Conservation (phyloP, 2,329 filamentous ascomycete species). For the Piedraia hortae region DNA sequence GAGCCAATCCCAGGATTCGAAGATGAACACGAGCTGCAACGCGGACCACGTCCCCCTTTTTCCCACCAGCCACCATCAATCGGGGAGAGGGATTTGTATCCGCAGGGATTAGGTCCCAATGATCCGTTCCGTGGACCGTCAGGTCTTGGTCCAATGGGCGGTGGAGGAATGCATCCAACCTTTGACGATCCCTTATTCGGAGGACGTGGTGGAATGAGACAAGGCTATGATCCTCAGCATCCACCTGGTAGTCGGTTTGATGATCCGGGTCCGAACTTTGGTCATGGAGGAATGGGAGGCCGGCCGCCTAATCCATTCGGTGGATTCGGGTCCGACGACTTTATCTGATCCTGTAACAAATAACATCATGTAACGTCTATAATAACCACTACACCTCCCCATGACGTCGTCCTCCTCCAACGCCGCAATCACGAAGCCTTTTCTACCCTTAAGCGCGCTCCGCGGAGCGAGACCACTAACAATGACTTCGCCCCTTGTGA, state of each 20-base stretch:
- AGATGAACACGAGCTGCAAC: conserved; percentile 64
- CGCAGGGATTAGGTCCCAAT: conserved; percentile 56
- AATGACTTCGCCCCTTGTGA: conserved; percentile 4
- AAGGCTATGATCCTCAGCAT: conserved; percentile 37
- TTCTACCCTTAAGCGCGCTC: no score
- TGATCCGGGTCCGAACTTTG: conserved; percentile 36
- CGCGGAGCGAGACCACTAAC: no score
- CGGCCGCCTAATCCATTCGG: conserved; percentile 30
- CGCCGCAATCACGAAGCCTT: no score
- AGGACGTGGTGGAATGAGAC: conserved; percentile 19
- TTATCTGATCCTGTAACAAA: conserved; percentile 17
- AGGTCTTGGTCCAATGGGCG: conserved; percentile 25
- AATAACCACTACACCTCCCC: no score
- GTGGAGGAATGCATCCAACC: conserved; percentile 81
- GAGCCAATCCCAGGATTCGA: conserved; percentile 67
- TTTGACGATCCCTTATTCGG: conserved; percentile 75
- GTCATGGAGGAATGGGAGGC: conserved; percentile 23
- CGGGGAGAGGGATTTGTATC: conserved; percentile 69
- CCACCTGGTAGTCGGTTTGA: conserved; percentile 85
- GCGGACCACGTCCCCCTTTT: conserved; percentile 26
- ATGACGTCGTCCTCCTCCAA: no score
- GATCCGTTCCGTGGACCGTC: conserved; percentile 47
- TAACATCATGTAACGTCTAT: not conserved
- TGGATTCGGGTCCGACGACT: conserved; percentile 31
- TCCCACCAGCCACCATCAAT: conserved; percentile 23